Conservation (phyloP, 2,329 filamentous ascomycete species). For the Hypomyces rosellus region DNA sequence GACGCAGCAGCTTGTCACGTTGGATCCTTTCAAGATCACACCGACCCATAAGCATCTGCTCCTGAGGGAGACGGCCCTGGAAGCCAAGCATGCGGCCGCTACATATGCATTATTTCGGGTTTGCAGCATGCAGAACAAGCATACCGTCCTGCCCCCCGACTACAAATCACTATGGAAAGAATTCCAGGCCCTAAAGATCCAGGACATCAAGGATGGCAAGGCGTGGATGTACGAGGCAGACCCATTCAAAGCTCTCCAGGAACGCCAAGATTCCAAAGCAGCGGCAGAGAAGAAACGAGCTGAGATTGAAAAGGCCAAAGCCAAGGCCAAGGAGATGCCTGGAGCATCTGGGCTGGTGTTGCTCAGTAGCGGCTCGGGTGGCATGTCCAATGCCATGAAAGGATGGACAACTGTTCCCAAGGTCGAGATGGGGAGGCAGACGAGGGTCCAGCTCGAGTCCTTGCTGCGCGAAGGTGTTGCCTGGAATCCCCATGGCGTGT, state of each 20-base stretch:
- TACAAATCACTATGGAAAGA: slow-evolving; percentile 90
- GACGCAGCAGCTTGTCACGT: slow-evolving; percentile 66
- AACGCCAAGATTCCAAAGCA: slow-evolving; percentile 71
- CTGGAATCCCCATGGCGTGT: slow-evolving; percentile 79
- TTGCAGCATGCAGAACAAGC: slow-evolving; percentile 91
- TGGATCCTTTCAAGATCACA: slow-evolving; percentile 80
- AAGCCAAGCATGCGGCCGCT: slow-evolving; percentile 89
- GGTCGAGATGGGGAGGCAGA: slow-evolving; percentile 84
- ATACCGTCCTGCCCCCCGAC: slow-evolving; percentile 86
- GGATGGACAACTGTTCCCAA: slow-evolving; percentile 82
- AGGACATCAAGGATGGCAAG: slow-evolving; percentile 68
- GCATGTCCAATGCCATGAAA: slow-evolving; percentile 49
- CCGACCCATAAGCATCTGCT: slow-evolving; percentile 69
- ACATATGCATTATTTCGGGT: slow-evolving; percentile 88
- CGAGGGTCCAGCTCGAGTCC: slow-evolving; percentile 70
- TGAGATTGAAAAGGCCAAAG: slow-evolving; percentile 60
- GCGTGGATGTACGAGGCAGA: slow-evolving; percentile 94
- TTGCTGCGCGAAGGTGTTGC: slow-evolving; percentile 70
- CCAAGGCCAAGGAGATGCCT: slow-evolving; percentile 60
- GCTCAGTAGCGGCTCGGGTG: slow-evolving; percentile 32
- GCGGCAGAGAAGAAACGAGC: slow-evolving; percentile 72
- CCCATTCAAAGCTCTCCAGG: slow-evolving; percentile 75
- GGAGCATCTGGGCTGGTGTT: slow-evolving; percentile 51
- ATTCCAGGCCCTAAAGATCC: slow-evolving; percentile 74
- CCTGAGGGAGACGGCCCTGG: slow-evolving; percentile 70